phyloP scores from a whole-genome alignment of 345 rosid species.

The Rhodamnia argentea region DNA sequence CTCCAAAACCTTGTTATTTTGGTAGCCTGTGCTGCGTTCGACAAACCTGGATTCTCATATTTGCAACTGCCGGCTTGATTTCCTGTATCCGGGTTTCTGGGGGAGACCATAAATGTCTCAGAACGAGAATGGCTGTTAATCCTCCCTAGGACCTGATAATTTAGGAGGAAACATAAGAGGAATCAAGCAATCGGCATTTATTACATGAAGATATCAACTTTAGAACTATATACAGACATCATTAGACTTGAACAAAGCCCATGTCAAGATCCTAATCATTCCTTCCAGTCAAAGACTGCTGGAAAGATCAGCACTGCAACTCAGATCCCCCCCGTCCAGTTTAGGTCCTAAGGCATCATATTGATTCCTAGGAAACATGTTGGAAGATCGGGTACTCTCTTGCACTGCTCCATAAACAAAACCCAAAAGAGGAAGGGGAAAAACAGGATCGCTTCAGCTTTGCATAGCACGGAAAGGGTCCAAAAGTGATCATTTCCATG shows the following conservation, averaged over 20 bases:
- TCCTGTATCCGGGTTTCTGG: constrained; percentile 21
- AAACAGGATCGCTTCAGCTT: background rate
- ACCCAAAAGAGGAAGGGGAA: background rate
- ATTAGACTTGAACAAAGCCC: background rate
- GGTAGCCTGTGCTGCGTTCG: background rate
- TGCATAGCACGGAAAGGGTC: background rate
- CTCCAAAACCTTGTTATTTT: background rate
- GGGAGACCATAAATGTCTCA: constrained; percentile 14
- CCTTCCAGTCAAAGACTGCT: background rate
- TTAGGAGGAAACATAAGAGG: background rate
- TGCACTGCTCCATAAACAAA: background rate
- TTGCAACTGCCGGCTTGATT: constrained; percentile 30
- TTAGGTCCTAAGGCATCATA: background rate
- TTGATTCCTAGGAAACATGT: background rate
- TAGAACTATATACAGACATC: background rate
- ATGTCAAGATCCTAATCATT: background rate
- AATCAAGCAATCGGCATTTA: background rate
- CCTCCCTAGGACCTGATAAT: constrained; percentile 20
- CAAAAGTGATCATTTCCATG: background rate
- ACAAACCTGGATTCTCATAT: constrained; percentile 37
- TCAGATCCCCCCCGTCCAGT: background rate
- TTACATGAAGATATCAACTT: background rate
- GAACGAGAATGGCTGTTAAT: constrained; percentile 2
- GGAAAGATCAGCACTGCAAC: background rate
- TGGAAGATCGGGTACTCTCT: background rate